These are phyloP conservation scores for Pseudoscleropodium purum DNA, from an alignment of 225 moss, liverwort and hornwort genomes.

Conservation along the genomic window DNA sequence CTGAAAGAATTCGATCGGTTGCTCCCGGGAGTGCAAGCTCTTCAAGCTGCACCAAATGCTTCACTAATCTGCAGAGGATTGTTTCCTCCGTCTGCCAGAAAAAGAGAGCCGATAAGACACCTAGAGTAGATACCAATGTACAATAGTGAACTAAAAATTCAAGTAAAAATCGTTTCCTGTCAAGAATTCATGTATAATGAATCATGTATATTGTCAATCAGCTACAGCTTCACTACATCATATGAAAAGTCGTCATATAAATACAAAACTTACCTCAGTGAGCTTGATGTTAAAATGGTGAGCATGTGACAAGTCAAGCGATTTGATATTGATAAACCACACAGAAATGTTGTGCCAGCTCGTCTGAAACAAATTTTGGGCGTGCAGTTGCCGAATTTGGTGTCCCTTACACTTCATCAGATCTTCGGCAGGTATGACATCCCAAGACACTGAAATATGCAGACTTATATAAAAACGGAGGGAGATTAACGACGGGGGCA, in stretches of 20 bases:
- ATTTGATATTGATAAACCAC: constrained; percentile 61
- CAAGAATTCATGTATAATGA: neutral
- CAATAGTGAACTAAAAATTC: neutral
- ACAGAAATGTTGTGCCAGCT: constrained; percentile 72
- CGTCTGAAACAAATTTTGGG: constrained; percentile 55
- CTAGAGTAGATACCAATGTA: neutral
- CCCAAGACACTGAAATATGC: constrained; percentile 44
- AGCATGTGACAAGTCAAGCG: constrained; percentile 66
- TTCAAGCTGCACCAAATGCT: constrained; percentile 62
- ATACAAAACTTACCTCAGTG: constrained; percentile 30
- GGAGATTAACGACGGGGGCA: constrained; percentile 60
- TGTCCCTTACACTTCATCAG: constrained; percentile 54
- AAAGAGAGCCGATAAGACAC: neutral
- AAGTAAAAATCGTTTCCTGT: neutral
- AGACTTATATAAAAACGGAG: constrained; percentile 53
- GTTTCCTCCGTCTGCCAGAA: constrained; percentile 55
- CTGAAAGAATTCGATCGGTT: constrained; percentile 60
- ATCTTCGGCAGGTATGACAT: constrained; percentile 41
- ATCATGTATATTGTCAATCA: neutral
- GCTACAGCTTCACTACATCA: neutral
- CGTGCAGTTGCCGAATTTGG: constrained; percentile 76
- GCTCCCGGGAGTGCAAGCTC: constrained; percentile 75
- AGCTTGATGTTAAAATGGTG: constrained; percentile 24
- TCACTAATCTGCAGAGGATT: constrained; percentile 54
- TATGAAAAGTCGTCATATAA: neutral